A percentile compares a stretch with the other conserved stretches of the same genome.
Conservation (phyloP, 352 stramenopile genomes). For the Aphanomyces stellatus region DNA sequence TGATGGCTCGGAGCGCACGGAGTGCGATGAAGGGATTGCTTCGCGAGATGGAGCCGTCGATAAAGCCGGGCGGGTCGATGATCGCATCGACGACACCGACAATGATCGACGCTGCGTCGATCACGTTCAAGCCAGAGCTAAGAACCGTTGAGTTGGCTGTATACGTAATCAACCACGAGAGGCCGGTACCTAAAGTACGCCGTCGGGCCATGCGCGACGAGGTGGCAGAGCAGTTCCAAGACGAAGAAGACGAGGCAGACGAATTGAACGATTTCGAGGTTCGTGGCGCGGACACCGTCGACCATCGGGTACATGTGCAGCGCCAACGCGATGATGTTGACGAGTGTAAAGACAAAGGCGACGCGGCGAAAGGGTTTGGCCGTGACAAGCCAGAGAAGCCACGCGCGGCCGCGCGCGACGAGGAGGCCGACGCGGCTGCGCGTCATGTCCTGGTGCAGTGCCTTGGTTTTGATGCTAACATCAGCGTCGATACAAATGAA, state of each 20-base stretch:
- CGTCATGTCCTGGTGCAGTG: neutral
- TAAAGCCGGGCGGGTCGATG: slow-evolving; percentile 57
- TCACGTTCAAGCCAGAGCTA: slow-evolving; percentile 67
- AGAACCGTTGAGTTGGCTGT: neutral
- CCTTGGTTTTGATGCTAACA: no score
- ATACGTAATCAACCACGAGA: neutral
- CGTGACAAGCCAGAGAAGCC: neutral
- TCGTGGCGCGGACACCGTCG: slow-evolving; percentile 25
- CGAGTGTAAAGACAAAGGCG: slow-evolving; percentile 38
- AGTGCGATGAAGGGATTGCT: slow-evolving; percentile 61
- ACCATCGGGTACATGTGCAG: slow-evolving; percentile 80
- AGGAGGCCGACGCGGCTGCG: neutral
- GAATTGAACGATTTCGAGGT: slow-evolving; percentile 76
- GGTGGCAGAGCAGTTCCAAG: slow-evolving; percentile 71
- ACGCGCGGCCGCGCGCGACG: neutral
- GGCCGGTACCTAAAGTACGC: slow-evolving; percentile 42
- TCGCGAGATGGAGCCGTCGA: slow-evolving; percentile 22
- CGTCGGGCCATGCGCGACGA: slow-evolving; percentile 58
- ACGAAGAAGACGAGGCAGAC: slow-evolving; percentile 55
- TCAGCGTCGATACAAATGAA: no score
- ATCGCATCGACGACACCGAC: slow-evolving; percentile 64
- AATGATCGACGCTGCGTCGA: slow-evolving; percentile 78
- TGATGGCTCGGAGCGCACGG: slow-evolving; percentile 90
- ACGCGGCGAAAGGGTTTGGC: neutral
- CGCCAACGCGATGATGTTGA: slow-evolving; percentile 71